Evolutionary conservation across 192 early-diverging fungal species (phyloP).

Genomic region (Gonapodya prolifera): DNA sequence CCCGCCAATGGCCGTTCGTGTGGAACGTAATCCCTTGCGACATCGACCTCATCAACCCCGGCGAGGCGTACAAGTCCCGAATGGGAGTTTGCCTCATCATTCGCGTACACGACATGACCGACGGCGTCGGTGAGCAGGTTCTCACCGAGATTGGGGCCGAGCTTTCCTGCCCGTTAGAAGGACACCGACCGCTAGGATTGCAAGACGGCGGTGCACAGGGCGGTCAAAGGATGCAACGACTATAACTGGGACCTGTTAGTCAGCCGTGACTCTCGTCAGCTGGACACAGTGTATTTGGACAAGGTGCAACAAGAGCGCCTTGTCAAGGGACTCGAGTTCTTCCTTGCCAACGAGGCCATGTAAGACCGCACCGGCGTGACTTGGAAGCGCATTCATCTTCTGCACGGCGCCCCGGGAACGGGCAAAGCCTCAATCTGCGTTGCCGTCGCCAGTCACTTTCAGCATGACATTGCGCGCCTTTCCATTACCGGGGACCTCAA

Average conservation of each 20-base stretch:
- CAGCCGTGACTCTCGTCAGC: neutral
- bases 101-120: neutral
- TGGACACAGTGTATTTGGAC: neutral
- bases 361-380: slow-evolving; percentile 33
- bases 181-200: neutral
- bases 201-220: neutral
- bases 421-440: slow-evolving; percentile 37
- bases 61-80: neutral
- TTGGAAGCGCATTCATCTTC: slow-evolving; percentile 34
- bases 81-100: neutral
- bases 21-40: neutral
- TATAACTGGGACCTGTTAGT: neutral
- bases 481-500: slow-evolving; percentile 21
- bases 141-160: neutral
- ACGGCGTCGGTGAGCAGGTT: neutral
- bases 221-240: neutral
- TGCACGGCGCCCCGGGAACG: slow-evolving; percentile 39
- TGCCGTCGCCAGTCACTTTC: slow-evolving; percentile 34
- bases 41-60: neutral
- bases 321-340: slow-evolving; percentile 17
- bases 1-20: neutral
- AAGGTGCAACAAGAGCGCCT: neutral
- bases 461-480: slow-evolving; percentile 32
- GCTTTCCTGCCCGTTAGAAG: neutral
- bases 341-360: slow-evolving; percentile 24